Base-by-base conservation (phyloP, 495 filamentous ascomycete genomes). In the Apiosordaria backusii region DNA sequence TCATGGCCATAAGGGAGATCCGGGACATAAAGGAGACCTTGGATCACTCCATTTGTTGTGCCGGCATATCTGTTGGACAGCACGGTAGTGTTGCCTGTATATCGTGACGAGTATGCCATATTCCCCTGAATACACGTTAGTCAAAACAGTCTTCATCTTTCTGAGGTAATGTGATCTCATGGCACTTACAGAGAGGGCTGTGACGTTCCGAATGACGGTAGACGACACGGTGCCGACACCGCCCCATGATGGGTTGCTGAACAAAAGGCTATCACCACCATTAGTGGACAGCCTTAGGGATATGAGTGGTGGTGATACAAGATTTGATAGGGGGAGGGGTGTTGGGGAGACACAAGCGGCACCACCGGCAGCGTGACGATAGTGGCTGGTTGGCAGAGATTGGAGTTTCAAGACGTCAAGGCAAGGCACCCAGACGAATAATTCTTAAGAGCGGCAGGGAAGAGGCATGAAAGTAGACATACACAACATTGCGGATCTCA, bases 11-110 rank as follows among this genome's bases (percentile, higher is more conserved):
- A 53, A 4, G 76, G 69, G 21, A 96, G 84, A 61, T 83, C 84
- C 0, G 94, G 94, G 21, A 96, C 90, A 69, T 92, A 97, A 45
- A 97, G 80, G 3, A 97, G 82, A 50, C 94, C 93, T 63, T 84
- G 74, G 57, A 92, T 82, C 26, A 83, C 76, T 21, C 83, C 85
- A 60, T 83, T 84, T 10, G 79, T 72, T 19, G 74, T 78, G 4
- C 82, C 78, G 50, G 85, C 78, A 65, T 82, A 82, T 62, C 85
- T 86, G 61, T 82, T 83, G 4, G 90, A 90, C 15, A 97, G 81
- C 1, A 90, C 93, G 23, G 86, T 90, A 35, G 93, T 83, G 64
- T 87, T 86, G 64, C 79, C 79, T 24, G 83, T 71, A 53, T 89
- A 74, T 54, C 81, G 80, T 68, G 87, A 83, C 22, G 85, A 83